Conservation (phyloP, 495 filamentous ascomycete species). For the Penicillium mononematosum region DNA sequence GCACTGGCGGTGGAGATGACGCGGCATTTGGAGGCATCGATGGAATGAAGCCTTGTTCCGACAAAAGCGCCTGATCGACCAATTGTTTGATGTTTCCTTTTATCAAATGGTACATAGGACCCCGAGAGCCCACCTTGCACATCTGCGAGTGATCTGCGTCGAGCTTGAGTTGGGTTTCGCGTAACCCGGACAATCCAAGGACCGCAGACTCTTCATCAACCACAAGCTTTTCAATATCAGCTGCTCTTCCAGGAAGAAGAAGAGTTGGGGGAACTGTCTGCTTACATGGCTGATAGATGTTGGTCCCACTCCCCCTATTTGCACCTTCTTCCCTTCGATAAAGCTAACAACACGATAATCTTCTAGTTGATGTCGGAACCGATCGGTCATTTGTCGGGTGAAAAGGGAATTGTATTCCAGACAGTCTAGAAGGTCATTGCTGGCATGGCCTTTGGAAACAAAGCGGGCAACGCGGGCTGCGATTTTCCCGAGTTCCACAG, state of each 20-base stretch:
- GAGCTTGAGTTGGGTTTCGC: conserved; percentile 42
- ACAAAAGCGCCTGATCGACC: conserved; percentile 34
- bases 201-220: conserved; percentile 43
- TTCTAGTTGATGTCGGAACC: conserved; percentile 39
- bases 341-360: conserved; percentile 44
- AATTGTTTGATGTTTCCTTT: conserved; percentile 42
- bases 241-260: no score
- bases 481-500: conserved; percentile 40
- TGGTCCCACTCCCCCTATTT: conserved; percentile 33
- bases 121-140: conserved; percentile 37
- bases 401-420: conserved; percentile 43
- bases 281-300: conserved; percentile 37
- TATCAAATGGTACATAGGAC: conserved; percentile 41
- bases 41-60: conserved; percentile 39
- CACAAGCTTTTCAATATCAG: conserved; percentile 33
- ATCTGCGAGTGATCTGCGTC: conserved; percentile 43
- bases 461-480: conserved; percentile 38
- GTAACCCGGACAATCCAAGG: conserved; percentile 37
- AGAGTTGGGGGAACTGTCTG: not conserved
- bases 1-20: conserved; percentile 26
- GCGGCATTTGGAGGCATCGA: conserved; percentile 14
- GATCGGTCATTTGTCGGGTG: conserved; percentile 39
- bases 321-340: conserved; percentile 43
- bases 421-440: conserved; percentile 38
- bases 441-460: conserved; percentile 35